Base-by-base conservation (phyloP, 305 asterid species). In the Fraxinus sp. region DNA sequence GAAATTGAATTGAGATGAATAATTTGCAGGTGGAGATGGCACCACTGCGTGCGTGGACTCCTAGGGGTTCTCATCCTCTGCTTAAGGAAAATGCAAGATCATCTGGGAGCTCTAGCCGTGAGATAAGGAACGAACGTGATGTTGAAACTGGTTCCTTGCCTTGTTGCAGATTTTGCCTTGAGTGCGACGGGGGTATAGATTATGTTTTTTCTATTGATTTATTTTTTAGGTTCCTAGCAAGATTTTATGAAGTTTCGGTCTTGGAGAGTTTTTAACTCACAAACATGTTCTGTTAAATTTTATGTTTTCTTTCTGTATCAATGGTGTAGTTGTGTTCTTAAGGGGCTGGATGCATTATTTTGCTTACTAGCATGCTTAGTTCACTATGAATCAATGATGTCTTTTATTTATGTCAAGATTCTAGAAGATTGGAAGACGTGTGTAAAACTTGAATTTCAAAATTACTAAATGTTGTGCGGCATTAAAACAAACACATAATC, bases 101-200 rank as follows among this genome's bases (percentile, higher is more conserved):
- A 32, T 11, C 80, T 70, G 68, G 62, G 11, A 79, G 74, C 79
- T 39, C 88, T 20, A 32, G 77, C 24, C 32, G 39, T 36, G 90
- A 85, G 88, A 86, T 87, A 11, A 59, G 33, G 62, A 78, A 75
- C 16, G 88, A 78, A 24, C 86, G 70, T 35, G 92, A 91, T 80
- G 41, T 87, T 24, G 94, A 91, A 81, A 81, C 87, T 68, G 89
- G 90, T 66, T 86, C 91, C 32, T 73, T 88, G 86, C 88, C 90
- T 84, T 83, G 81, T 64, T 91, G 94, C 41, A 79, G 94, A 73
- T 89, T 91, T 76, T 91, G 94, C 86, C 88, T 91, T 24, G 92
- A 91, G 75, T 79, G 84, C 84, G 91, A 84, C 73, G 85, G 84
- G 39, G 91, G 92, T 91, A 85, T 24, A 7, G 77, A 14, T 24